Evolutionary conservation across 495 filamentous ascomycete genomes (phyloP).

Genomic region (Beverwykella pulmonaria): DNA sequence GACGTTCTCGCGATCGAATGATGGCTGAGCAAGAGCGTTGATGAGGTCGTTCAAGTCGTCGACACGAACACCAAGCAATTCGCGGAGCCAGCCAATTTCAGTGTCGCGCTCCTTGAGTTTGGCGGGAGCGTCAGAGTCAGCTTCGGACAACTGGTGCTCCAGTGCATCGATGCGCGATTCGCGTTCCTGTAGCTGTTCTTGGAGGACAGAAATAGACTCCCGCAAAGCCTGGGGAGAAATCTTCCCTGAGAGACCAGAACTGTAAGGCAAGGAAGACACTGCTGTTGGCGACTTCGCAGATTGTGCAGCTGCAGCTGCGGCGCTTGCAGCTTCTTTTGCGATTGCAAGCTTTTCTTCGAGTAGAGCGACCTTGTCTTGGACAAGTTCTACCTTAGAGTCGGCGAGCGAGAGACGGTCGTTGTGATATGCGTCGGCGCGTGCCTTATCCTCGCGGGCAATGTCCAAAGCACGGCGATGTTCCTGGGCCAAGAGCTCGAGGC

Average conservation of each 20-base stretch:
- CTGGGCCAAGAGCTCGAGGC: constrained; percentile 62
- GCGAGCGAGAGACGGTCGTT: constrained; percentile 72
- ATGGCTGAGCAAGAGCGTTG: constrained; percentile 69
- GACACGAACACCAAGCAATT: constrained; percentile 85
- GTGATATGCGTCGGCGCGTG: constrained; percentile 43
- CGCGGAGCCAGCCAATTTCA: constrained; percentile 94
- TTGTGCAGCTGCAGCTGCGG: constrained; percentile 83
- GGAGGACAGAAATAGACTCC: constrained; percentile 92
- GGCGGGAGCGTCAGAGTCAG: constrained; percentile 71
- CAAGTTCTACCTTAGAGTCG: constrained; percentile 74
- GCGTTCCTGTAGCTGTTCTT: constrained; percentile 93
- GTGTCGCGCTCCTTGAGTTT: constrained; percentile 87
- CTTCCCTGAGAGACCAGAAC: constrained; percentile 70
- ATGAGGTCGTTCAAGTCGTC: constrained; percentile 94
- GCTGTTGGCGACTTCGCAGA: constrained; percentile 53
- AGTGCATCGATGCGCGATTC: constrained; percentile 86
- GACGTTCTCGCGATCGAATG: constrained; percentile 73
- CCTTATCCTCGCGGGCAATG: constrained; percentile 54
- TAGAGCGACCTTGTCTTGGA: constrained; percentile 77
- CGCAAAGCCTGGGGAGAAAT: constrained; percentile 91
- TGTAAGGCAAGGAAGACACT: constrained; percentile 49
- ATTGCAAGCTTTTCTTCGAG: constrained; percentile 90
- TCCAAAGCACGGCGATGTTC: constrained; percentile 73
- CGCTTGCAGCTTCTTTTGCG: constrained; percentile 84
- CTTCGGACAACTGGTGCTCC: constrained; percentile 65